phyloP scores from a whole-genome alignment of 1,284 basidiomycete genomes.

The Rhodotorula sp. region DNA sequence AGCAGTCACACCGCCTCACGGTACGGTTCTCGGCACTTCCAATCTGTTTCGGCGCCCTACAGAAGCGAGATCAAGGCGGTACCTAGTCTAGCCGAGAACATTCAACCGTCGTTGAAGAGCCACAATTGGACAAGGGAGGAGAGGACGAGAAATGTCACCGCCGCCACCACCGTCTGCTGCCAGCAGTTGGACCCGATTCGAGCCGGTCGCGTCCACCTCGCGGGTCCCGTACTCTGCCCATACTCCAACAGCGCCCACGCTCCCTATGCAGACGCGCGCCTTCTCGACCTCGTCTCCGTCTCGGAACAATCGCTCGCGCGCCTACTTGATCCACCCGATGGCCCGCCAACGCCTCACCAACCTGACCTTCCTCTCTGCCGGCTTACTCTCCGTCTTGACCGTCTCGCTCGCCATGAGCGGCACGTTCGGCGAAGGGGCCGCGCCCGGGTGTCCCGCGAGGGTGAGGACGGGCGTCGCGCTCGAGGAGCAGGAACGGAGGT shows the following conservation, averaged over 20 bases:
- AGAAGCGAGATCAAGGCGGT: too few relatives aligned
- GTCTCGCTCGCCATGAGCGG: conserved; percentile 33
- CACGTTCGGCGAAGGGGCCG: background rate
- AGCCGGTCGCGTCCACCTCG: conserved; percentile 7
- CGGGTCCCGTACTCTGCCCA: background rate
- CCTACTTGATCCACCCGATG: conserved; percentile 28
- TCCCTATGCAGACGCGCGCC: background rate
- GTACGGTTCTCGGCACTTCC: too few relatives aligned
- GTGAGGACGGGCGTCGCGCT: conserved; percentile 1
- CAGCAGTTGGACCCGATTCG: background rate
- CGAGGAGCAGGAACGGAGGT: conserved; percentile 2
- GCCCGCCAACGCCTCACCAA: conserved; percentile 29
- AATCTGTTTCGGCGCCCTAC: too few relatives aligned
- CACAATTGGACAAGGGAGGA: too few relatives aligned
- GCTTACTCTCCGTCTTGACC: conserved; percentile 21
- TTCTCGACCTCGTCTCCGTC: background rate
- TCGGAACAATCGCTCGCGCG: background rate
- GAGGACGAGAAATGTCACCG: background rate
- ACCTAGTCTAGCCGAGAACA: too few relatives aligned
- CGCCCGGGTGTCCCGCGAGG: conserved; percentile 16
- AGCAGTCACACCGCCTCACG: too few relatives aligned
- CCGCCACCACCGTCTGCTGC: background rate
- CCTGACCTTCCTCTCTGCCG: conserved; percentile 27
- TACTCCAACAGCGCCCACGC: background rate
- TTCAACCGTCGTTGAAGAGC: too few relatives aligned